Percentiles rank a stretch among this genome's conserved stretches.
These are phyloP conservation scores for Cynanchum wilfordii DNA, from an alignment of 257 asterid species.

Conservation along the genomic window DNA sequence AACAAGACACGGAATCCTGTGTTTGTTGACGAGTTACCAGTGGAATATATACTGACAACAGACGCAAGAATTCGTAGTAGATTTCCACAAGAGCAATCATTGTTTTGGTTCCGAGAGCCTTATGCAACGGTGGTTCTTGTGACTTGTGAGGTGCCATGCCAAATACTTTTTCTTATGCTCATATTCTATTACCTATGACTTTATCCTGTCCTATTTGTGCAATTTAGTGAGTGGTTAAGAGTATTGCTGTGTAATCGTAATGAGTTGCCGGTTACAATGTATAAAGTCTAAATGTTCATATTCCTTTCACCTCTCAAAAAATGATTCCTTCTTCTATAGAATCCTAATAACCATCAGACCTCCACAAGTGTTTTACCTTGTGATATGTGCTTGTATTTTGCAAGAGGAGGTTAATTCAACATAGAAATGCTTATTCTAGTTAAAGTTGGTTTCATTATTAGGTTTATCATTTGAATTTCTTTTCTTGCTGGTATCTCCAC, in stretches of 20 bases:
- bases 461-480: background rate
- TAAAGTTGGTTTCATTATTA: background rate
- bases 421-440: background rate
- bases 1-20: conserved; percentile 93
- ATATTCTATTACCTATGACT: background rate
- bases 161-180: background rate
- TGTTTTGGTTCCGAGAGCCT: conserved; percentile 97
- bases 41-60: conserved; percentile 85
- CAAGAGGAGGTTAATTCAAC: background rate
- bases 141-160: conserved; percentile 71
- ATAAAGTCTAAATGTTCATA: background rate
- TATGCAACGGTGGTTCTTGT: conserved; percentile 88
- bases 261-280: background rate
- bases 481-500: background rate
- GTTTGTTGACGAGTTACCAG: conserved; percentile 76
- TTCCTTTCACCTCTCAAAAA: background rate
- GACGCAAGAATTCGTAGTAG: conserved; percentile 97
- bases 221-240: background rate
- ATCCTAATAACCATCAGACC: background rate
- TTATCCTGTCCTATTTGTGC: background rate
- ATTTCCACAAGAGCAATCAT: conserved; percentile 83
- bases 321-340: background rate
- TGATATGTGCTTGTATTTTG: background rate
- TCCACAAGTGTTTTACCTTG: background rate
- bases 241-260: background rate